Evolutionary conservation across 768 basidiomycete genomes (phyloP).

Genomic region (Pholiota conissans): DNA sequence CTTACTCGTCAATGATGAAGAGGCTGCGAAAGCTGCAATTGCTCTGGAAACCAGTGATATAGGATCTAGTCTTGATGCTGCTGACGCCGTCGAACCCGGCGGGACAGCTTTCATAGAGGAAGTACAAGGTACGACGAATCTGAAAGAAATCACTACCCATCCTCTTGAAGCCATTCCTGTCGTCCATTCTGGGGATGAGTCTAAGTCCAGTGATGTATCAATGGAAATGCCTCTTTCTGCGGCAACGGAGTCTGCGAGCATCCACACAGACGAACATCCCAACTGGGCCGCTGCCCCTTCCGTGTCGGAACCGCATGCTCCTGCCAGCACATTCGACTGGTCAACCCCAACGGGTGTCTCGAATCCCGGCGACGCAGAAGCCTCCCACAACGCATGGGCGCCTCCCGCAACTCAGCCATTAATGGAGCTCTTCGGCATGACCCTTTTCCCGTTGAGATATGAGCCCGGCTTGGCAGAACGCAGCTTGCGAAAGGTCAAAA

Average conservation of each 20-base stretch:
- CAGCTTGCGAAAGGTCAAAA: slow-evolving; percentile 50
- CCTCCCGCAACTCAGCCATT: slow-evolving; percentile 17
- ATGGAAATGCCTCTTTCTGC: background rate
- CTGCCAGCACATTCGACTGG: slow-evolving; percentile 2
- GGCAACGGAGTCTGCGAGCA: background rate
- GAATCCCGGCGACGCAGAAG: slow-evolving; percentile 5
- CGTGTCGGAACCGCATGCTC: background rate
- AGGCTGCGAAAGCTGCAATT: background rate
- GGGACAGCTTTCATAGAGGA: background rate
- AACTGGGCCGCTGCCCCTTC: background rate
- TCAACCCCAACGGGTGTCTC: background rate
- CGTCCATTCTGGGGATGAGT: background rate
- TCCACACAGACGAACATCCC: background rate
- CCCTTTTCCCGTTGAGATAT: slow-evolving; percentile 19
- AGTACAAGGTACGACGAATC: background rate
- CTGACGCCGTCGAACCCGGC: background rate
- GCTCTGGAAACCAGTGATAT: background rate
- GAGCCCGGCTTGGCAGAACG: slow-evolving; percentile 44
- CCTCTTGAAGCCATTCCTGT: background rate
- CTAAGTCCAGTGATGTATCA: background rate
- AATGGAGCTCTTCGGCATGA: slow-evolving; percentile 23
- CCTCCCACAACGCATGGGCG: slow-evolving; percentile 16
- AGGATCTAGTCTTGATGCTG: background rate
- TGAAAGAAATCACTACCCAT: background rate
- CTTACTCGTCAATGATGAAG: background rate